Evolutionary conservation across 2,329 filamentous ascomycete species (phyloP).

Genomic region (Stagonosporopsis cucurbitacearum): DNA sequence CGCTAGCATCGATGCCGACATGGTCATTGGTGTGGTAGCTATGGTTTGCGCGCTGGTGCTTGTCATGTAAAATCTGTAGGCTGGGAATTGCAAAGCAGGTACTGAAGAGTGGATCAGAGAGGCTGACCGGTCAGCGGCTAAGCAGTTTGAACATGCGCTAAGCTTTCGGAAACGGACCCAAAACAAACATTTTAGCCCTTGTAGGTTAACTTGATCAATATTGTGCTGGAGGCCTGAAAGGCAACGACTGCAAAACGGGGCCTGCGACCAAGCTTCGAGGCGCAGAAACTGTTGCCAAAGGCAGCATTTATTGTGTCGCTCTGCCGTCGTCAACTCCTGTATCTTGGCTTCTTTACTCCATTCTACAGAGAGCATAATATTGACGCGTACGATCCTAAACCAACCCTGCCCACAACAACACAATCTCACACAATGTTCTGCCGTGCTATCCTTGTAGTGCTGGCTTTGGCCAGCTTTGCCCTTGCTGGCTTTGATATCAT

Average conservation of each 20-base stretch:
- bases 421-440: slow-evolving; percentile 1
- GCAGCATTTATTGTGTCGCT: slow-evolving; percentile 5
- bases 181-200: slow-evolving; percentile 4
- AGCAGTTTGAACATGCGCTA: slow-evolving; percentile 12
- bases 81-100: slow-evolving; percentile 8
- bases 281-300: slow-evolving; percentile 5
- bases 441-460: not conserved
- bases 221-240: slow-evolving; percentile 18
- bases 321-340: not conserved
- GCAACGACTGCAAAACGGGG: slow-evolving; percentile 11
- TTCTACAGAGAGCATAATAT: not conserved
- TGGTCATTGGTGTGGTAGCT: slow-evolving; percentile 42
- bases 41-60: slow-evolving; percentile 13
- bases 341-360: not conserved
- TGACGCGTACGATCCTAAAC: not conserved
- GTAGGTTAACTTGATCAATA: slow-evolving; percentile 12
- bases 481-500: slow-evolving; percentile 12
- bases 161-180: slow-evolving; percentile 2
- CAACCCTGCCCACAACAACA: not conserved
- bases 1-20: slow-evolving; percentile 40
- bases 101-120: slow-evolving; percentile 2
- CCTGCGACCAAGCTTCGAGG: slow-evolving; percentile 2
- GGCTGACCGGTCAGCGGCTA: slow-evolving; percentile 17
- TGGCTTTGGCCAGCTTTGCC: slow-evolving; percentile 3
- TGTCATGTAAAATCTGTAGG: slow-evolving; percentile 10